These are phyloP conservation scores for Apophysomyces ossiformis DNA, from an alignment of 371 early-diverging fungal species.

Conservation along the genomic window DNA sequence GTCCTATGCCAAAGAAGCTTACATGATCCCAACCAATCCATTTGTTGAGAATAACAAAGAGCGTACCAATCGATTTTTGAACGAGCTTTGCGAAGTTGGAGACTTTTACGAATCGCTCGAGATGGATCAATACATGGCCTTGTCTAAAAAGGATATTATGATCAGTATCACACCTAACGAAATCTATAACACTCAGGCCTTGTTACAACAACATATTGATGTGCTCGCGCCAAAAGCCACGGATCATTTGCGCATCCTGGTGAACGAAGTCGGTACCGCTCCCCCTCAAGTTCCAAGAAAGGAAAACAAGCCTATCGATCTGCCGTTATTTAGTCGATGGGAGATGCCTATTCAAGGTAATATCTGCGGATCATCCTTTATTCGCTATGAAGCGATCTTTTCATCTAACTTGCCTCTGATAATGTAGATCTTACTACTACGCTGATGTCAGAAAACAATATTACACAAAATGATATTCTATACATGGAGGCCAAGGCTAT, in stretches of 20 bases:
- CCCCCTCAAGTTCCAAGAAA: conserved; percentile 80
- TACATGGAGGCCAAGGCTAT: conserved; percentile 94
- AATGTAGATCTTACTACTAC: conserved; percentile 48
- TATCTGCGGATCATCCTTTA: no score
- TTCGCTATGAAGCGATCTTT: no score
- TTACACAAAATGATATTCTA: conserved; percentile 87
- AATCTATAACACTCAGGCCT: conserved; percentile 85
- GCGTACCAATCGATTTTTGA: conserved; percentile 81
- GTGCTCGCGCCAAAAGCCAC: conserved; percentile 76
- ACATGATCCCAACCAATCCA: conserved; percentile 85
- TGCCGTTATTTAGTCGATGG: conserved; percentile 88
- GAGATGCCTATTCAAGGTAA: conserved; percentile 82
- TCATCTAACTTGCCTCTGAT: no score
- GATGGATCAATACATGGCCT: conserved; percentile 95
- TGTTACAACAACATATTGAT: conserved; percentile 82
- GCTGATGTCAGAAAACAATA: conserved; percentile 74
- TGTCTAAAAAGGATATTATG: conserved; percentile 86
- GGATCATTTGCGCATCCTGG: conserved; percentile 74
- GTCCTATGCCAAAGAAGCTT: conserved; percentile 85
- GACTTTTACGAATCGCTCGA: conserved; percentile 93
- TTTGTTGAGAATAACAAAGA: conserved; percentile 86
- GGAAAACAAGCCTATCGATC: conserved; percentile 79
- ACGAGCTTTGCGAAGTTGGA: conserved; percentile 88
- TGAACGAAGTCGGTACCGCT: conserved; percentile 79
- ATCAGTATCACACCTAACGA: conserved; percentile 91